Base-by-base conservation (phyloP, 768 basidiomycete genomes). In the Trichaptum fuscoviolaceum region DNA sequence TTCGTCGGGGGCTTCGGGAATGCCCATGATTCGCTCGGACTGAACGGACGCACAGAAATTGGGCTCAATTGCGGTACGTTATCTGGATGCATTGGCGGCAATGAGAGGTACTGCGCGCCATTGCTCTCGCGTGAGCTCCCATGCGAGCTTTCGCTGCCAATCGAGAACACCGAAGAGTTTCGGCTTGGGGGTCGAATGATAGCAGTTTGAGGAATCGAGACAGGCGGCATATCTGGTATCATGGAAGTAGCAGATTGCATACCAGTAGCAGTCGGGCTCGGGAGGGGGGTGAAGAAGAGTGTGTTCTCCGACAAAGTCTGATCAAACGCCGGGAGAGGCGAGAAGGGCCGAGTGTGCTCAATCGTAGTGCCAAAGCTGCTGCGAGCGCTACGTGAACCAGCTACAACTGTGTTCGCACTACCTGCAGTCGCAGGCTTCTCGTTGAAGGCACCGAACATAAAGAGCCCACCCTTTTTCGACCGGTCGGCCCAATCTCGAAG, bases 321-420 rank as follows among this genome's bases (percentile, higher is more conserved):
- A 58, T 77, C 71, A 57, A 74, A 68, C 3, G 72, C 27, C 20
- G 58, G 68, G 58, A 68, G 71, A 26, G 65, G 74, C 42, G 71
- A 75, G 36, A 67, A 71, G n/a, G 64, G 65, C 64, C 72, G 69
- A 12, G 78, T 78, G 24, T 82, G 82, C 64, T 87, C 85, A 70
- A 82, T 80, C n/a, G 81, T 84, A 20, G 88, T 88, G 20, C 81
- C 88, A 63, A 89, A 89, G 75, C 87, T 89, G 74, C 87, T 89
- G 62, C 86, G 80, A 2, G 77, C 73, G 61, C 76, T 52, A 52
- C 42, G 42, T 12, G 42, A 15, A 52, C 15, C 15, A 52, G 12
- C 42, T 52, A 20, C 42, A 20, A 52, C 80, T 58, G 66, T 68
- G 24, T 74, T 72, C 64, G 76, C 76, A 17, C 64, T 57, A 18